phyloP scores from a whole-genome alignment of 495 filamentous ascomycete genomes.

The Penicillium malachiteum region DNA sequence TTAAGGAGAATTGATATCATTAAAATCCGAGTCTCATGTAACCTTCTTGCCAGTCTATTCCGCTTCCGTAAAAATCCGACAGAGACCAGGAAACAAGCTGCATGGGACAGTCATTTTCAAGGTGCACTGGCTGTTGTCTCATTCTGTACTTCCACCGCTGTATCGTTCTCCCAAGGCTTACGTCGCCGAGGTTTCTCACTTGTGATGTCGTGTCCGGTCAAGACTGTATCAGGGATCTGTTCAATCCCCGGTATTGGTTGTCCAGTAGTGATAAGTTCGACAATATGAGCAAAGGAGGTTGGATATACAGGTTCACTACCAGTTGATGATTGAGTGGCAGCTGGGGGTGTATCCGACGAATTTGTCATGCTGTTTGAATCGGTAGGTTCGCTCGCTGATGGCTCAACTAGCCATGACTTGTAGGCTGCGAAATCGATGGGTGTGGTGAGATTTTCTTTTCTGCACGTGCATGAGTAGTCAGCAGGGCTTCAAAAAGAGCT shows the following conservation, averaged over 20 bases:
- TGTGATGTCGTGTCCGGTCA: slow-evolving; percentile 61
- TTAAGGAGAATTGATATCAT: slow-evolving; percentile 5
- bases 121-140: slow-evolving; percentile 8
- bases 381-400: not conserved
- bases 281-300: slow-evolving; percentile 81
- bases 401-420: slow-evolving; percentile 37
- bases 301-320: slow-evolving; percentile 65
- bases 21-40: slow-evolving; percentile 1
- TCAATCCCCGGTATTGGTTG: slow-evolving; percentile 86
- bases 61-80: not conserved
- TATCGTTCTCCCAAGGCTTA: slow-evolving; percentile 79
- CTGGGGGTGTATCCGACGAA: too few species aligned
- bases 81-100: not conserved
- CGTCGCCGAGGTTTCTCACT: slow-evolving; percentile 51
- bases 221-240: slow-evolving; percentile 81
- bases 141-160: not conserved
- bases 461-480: slow-evolving; percentile 6
- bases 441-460: slow-evolving; percentile 40
- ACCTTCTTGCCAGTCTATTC: not conserved
- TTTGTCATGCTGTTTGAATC: not conserved
- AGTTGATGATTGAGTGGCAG: too few species aligned
- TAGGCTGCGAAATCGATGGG: slow-evolving; percentile 43
- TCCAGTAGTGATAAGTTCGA: slow-evolving; percentile 82
- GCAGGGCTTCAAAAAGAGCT: not conserved
- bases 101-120: not conserved